Conservation (phyloP, 2,329 filamentous ascomycete genomes). For the Zymoseptoria tritici region DNA sequence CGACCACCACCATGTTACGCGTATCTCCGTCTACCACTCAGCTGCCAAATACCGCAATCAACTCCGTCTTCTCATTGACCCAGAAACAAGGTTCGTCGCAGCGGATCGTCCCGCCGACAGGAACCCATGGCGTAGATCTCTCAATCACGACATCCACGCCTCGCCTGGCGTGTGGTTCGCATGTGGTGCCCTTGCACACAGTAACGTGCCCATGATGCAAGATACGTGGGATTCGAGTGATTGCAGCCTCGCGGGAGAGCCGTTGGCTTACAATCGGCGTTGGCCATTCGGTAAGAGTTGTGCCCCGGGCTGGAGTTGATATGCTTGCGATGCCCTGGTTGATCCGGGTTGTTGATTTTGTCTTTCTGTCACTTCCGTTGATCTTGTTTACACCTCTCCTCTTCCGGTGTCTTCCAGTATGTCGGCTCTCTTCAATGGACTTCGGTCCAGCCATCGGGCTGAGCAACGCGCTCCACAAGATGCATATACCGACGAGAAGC, state of each 20-base stretch:
- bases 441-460: not conserved
- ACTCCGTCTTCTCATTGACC: not conserved
- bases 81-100: not conserved
- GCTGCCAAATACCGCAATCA: not conserved
- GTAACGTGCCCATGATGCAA: not conserved
- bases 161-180: not conserved
- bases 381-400: not conserved
- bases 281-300: not conserved
- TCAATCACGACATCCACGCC: not conserved
- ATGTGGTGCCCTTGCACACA: not conserved
- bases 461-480: slow-evolving; percentile 1
- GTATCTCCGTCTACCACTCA: not conserved
- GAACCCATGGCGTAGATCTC: not conserved
- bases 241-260: not conserved
- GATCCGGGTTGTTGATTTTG: not conserved
- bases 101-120: not conserved
- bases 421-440: not conserved
- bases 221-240: not conserved
- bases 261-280: not conserved
- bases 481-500: not conserved
- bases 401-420: not conserved
- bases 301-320: not conserved
- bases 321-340: not conserved
- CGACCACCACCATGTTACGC: not conserved
- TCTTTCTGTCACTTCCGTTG: not conserved